Percentiles rank a stretch among this genome's conserved stretches.
Evolutionary conservation across 2,329 filamentous ascomycete species (phyloP).

Genomic region (Botrytis sinoallii): DNA sequence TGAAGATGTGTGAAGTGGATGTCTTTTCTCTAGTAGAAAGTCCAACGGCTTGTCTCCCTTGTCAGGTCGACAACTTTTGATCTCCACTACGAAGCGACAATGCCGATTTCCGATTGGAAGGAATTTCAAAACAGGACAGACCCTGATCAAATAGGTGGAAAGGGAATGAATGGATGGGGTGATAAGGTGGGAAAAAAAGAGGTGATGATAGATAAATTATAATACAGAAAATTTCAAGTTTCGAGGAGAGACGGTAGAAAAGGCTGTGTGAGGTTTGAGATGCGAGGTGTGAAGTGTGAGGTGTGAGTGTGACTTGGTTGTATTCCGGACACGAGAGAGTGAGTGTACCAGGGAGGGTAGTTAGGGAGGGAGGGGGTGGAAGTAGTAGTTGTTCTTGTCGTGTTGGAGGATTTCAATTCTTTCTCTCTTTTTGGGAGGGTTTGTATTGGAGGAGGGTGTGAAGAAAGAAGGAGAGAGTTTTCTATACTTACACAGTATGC

Average conservation of each 20-base stretch:
- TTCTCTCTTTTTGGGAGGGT: not conserved
- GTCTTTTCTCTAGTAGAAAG: slow-evolving; percentile 13
- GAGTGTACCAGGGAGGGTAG: not conserved
- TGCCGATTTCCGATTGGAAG: slow-evolving; percentile 22
- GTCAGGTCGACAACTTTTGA: slow-evolving; percentile 19
- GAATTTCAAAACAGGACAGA: slow-evolving; percentile 7
- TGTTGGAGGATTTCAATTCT: not conserved
- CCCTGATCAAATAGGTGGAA: slow-evolving; percentile 9
- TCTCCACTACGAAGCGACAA: slow-evolving; percentile 20
- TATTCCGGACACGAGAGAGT: not conserved
- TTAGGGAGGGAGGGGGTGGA: not conserved
- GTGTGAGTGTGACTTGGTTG: not conserved
- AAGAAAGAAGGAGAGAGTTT: not conserved
- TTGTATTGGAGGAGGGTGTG: not conserved
- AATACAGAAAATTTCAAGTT: not conserved
- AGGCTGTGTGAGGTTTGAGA: not conserved
- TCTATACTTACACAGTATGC: not conserved
- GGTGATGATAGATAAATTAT: not conserved
- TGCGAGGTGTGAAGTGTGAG: not conserved
- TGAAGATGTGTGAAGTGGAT: slow-evolving; percentile 8
- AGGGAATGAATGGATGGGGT: not conserved
- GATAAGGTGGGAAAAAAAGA: not conserved
- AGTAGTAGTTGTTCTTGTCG: not conserved
- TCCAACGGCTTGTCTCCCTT: slow-evolving; percentile 16
- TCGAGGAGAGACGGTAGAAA: not conserved